Percentiles rank a stretch among this genome's conserved stretches.
phyloP scores from a whole-genome alignment of 768 basidiomycete genomes.

The Tephrocybe sp. region DNA sequence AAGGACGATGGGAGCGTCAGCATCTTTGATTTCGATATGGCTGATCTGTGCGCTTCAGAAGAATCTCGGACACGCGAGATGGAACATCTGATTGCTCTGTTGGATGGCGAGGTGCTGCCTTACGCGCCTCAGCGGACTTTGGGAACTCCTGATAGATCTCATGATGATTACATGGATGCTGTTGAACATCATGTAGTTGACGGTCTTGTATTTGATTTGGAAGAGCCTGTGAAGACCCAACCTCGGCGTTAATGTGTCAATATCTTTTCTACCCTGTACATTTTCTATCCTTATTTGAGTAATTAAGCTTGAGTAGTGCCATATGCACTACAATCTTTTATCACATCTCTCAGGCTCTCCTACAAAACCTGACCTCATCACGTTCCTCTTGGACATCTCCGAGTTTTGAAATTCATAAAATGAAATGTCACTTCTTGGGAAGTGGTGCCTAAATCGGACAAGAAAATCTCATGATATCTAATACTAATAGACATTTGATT shows the following conservation, averaged over 20 bases:
- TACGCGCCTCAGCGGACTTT: constrained; percentile 1
- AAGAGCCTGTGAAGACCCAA: not conserved
- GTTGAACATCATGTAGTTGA: constrained; percentile 1
- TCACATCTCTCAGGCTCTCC: too few species aligned
- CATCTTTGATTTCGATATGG: constrained; percentile 28
- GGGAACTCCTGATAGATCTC: not conserved
- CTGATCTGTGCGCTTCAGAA: constrained; percentile 9
- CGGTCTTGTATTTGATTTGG: not conserved
- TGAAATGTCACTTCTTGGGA: too few species aligned
- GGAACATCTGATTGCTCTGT: constrained; percentile 6
- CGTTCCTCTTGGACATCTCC: too few species aligned
- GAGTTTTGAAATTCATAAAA: too few species aligned
- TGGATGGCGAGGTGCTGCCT: constrained; percentile 6
- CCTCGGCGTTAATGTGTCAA: not conserved
- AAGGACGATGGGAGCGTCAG: constrained; percentile 15
- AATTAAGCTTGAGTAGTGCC: too few species aligned
- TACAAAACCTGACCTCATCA: too few species aligned
- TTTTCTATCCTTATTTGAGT: too few species aligned
- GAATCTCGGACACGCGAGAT: constrained; percentile 12
- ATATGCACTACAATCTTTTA: too few species aligned
- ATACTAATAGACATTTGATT: too few species aligned
- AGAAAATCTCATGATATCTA: too few species aligned
- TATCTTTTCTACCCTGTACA: too few species aligned
- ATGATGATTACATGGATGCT: not conserved
- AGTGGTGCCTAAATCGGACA: too few species aligned